Evolutionary conservation across 208 protist species (phyloP).

Genomic region (Acanthamoeba royreba): DNA sequence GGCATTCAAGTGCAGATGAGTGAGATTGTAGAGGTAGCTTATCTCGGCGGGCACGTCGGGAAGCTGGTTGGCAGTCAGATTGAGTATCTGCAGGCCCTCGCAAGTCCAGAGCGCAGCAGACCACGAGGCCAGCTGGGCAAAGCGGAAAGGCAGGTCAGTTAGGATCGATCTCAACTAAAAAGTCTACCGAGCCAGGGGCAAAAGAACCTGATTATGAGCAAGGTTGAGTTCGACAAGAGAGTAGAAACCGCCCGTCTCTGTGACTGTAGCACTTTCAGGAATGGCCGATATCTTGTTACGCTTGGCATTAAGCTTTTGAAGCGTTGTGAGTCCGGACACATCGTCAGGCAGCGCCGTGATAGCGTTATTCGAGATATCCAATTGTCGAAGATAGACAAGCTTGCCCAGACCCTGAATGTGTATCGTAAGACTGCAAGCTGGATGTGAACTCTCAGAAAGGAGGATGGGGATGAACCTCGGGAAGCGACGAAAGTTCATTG

Average conservation of each 20-base stretch:
- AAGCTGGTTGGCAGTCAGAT: not conserved
- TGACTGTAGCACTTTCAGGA: slow-evolving; percentile 2
- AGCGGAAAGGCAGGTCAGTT: not conserved
- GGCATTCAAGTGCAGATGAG: not conserved
- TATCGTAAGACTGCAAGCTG: not conserved
- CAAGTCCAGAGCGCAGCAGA: not conserved
- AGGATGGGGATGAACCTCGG: not conserved
- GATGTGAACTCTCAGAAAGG: not conserved
- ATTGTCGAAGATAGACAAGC: not conserved
- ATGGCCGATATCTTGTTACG: not conserved
- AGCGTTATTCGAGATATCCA: slow-evolving; percentile 23
- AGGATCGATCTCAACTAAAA: not conserved
- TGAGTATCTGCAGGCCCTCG: not conserved
- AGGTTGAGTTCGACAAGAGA: slow-evolving; percentile 1
- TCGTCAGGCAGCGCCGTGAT: slow-evolving; percentile 3
- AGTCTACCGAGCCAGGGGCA: not conserved
- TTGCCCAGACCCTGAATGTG: not conserved
- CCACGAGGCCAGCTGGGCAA: not conserved
- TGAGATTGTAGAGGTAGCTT: slow-evolving; percentile 20
- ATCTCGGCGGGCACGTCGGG: not conserved
- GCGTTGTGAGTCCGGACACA: not conserved
- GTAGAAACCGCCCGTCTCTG: not conserved
- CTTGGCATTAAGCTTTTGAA: not conserved
- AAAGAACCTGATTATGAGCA: not conserved
- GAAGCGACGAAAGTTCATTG: not conserved